phyloP scores from a whole-genome alignment of 225 moss, liverwort and hornwort genomes.

The Thuidium tamariscinum region DNA sequence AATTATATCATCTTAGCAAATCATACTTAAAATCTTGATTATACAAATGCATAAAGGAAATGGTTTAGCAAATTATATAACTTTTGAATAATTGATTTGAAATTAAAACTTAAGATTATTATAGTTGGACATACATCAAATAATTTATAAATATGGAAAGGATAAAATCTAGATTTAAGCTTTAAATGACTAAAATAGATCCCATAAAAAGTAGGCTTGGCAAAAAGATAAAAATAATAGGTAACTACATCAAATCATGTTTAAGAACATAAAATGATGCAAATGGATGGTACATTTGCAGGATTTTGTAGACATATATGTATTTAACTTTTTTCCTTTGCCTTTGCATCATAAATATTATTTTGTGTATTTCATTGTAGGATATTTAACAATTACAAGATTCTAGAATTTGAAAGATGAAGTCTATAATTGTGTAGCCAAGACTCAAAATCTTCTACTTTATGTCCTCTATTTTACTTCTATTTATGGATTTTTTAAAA shows the following conservation, averaged over 20 bases:
- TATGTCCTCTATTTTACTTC: background rate
- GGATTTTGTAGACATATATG: background rate
- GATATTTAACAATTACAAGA: background rate
- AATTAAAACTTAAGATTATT: background rate
- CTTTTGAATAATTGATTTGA: background rate
- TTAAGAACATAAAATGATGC: background rate
- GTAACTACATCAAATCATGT: background rate
- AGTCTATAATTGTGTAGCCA: background rate
- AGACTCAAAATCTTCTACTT: background rate
- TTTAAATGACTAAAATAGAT: background rate
- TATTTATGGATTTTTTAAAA: background rate
- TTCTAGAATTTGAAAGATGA: background rate
- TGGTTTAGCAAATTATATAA: rapidly evolving
- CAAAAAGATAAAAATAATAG: background rate
- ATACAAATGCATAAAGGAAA: background rate
- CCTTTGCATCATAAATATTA: rapidly evolving
- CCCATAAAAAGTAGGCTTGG: rapidly evolving
- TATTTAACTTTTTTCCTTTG: too few relatives aligned
- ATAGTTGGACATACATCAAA: background rate
- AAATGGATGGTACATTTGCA: background rate
- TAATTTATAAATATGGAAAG: background rate
- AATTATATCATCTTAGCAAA: rapidly evolving
- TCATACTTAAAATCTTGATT: background rate
- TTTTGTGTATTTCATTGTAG: background rate
- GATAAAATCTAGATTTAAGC: background rate